phyloP scores from a whole-genome alignment of 345 rosid species.

The Adansonia digitata region DNA sequence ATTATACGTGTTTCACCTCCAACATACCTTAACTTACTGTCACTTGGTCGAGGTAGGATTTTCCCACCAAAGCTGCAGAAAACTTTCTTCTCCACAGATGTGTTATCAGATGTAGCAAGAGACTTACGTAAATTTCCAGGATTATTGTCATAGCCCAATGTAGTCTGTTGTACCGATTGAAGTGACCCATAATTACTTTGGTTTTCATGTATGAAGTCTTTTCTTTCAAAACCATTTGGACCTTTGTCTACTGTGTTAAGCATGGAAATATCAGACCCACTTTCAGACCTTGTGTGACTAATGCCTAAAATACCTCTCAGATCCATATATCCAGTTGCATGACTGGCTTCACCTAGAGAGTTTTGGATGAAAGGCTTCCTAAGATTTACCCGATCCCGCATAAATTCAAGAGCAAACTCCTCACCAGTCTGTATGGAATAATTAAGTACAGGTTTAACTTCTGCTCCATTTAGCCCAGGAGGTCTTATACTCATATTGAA shows the following conservation, averaged over 20 bases:
- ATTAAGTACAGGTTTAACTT: constrained; percentile 64
- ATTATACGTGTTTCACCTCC: constrained; percentile 81
- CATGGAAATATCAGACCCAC: constrained; percentile 59
- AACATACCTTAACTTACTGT: constrained; percentile 83
- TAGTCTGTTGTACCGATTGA: constrained; percentile 42
- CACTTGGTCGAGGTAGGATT: constrained; percentile 82
- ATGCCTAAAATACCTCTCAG: constrained; percentile 57
- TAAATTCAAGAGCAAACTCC: constrained; percentile 86
- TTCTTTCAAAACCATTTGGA: constrained; percentile 44
- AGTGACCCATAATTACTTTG: constrained; percentile 43
- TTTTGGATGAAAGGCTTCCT: constrained; percentile 40
- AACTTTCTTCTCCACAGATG: constrained; percentile 51
- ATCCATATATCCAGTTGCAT: constrained; percentile 54
- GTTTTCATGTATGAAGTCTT: constrained; percentile 33
- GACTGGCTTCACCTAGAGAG: constrained; percentile 36
- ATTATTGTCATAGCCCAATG: constrained; percentile 32
- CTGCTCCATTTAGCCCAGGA: constrained; percentile 37
- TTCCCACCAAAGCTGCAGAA: constrained; percentile 90
- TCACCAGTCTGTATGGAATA: constrained; percentile 87
- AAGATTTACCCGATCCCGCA: constrained; percentile 69
- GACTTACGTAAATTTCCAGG: constrained; percentile 31
- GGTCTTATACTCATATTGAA: constrained; percentile 32
- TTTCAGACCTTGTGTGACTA: constrained; percentile 54
- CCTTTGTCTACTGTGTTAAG: constrained; percentile 35
- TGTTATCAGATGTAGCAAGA: constrained; percentile 41